Percentiles rank a stretch among this genome's conserved stretches.
phyloP scores from a whole-genome alignment of 306 rosid species.

The Trichosanthes truncata region DNA sequence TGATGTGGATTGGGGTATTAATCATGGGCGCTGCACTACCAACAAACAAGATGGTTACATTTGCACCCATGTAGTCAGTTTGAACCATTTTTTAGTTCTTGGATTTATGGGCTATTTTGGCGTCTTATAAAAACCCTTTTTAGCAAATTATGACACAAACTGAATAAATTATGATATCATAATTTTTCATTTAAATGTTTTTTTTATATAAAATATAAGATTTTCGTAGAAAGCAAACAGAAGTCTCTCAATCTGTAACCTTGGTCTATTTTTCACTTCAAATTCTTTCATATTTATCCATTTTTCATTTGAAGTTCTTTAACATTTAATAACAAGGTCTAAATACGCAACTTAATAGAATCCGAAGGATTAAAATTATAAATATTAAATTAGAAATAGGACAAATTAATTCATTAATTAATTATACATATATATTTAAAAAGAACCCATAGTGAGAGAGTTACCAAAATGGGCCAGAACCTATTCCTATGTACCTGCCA shows the following conservation, averaged over 20 bases:
- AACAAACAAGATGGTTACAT: neutral
- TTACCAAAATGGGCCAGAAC: neutral
- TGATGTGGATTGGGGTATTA: neutral
- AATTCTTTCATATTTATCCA: neutral
- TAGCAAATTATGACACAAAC: neutral
- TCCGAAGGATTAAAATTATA: no score
- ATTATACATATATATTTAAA: neutral
- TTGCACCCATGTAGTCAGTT: neutral
- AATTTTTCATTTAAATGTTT: neutral
- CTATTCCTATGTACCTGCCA: neutral
- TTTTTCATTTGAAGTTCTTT: neutral
- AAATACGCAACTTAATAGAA: no score
- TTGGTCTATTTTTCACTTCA: neutral
- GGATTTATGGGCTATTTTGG: neutral
- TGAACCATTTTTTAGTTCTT: neutral
- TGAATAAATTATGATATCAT: neutral
- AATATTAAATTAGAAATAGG: neutral
- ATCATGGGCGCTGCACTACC: slow-evolving; percentile 5
- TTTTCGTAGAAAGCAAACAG: neutral
- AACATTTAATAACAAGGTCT: no score
- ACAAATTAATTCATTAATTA: no score
- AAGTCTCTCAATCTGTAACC: neutral
- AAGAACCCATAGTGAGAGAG: neutral
- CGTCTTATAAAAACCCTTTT: neutral
- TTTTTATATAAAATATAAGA: neutral